Conservation (phyloP, 345 rosid genomes). For the Hibiscus tridactylites region DNA sequence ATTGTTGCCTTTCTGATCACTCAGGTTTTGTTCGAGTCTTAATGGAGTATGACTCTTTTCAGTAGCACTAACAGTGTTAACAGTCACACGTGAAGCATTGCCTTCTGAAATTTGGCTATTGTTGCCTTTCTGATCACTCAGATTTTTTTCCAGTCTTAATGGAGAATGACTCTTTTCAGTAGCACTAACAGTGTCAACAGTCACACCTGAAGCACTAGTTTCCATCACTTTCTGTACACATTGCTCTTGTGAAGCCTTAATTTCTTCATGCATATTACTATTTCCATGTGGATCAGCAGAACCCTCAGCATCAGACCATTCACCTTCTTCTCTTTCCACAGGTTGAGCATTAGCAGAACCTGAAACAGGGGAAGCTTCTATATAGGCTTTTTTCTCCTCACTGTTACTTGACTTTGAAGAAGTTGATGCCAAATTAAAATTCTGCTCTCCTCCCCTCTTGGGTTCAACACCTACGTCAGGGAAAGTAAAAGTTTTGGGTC, state of each 20-base stretch:
- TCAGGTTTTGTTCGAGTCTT: constrained; percentile 29
- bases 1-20: constrained; percentile 35
- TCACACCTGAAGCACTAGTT: constrained; percentile 21
- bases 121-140: constrained; percentile 35
- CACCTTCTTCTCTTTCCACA: constrained; percentile 97
- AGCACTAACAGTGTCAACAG: constrained; percentile 21
- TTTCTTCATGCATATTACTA: constrained; percentile 22
- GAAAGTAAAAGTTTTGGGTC: constrained; percentile 26
- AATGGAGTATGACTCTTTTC: constrained; percentile 25
- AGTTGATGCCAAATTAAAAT: constrained; percentile 24
- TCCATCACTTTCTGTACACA: constrained; percentile 22
- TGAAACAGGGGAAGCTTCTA: constrained; percentile 21
- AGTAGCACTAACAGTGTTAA: constrained; percentile 21
- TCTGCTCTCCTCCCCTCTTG: constrained; percentile 31
- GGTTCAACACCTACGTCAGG: constrained; percentile 31
- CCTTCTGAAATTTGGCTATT: constrained; percentile 37
- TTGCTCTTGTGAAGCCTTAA: constrained; percentile 28
- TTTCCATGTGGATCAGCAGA: constrained; percentile 26
- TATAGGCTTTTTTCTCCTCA: constrained; percentile 30
- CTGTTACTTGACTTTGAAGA: constrained; percentile 24
- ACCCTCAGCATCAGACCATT: constrained; percentile 75
- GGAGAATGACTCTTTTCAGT: constrained; percentile 27
- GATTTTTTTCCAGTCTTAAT: constrained; percentile 27
- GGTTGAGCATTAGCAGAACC: constrained; percentile 26
- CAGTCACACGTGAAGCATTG: constrained; percentile 21